Evolutionary conservation across 2,329 filamentous ascomycete genomes (phyloP), one percentile per base, ranked within the genome.

Genomic region (Ophiocordyceps camponoti-floridani): DNA sequence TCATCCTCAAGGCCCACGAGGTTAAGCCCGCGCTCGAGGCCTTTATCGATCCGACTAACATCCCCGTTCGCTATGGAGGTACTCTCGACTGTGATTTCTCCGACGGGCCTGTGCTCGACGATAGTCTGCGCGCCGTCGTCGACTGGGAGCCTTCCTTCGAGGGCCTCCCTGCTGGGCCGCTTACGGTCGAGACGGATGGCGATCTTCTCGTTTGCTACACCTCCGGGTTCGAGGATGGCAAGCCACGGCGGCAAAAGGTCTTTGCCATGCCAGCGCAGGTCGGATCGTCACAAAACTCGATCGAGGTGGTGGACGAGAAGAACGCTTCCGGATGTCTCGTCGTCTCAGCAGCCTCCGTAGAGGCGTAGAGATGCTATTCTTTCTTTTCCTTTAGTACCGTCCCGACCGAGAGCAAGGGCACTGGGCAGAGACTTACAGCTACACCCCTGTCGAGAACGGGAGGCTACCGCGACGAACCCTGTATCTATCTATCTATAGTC

Each of bases 21-120:
- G 81, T 93, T 44, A 74, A 79, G 52, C 67, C 80, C 14, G 89
- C 85, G 2, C 75, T 96, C 26, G 74, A 79, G 50, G 69, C 76
- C 45, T 95, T 89, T 63, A 86, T 96, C 58, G 82, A 94, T 44
- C 70, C 75, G 0, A 70, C 75, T 44, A 84, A 89, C 61, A 88
- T 96, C 49, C 89, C 89, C 16, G 87, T 84, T 60, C 77, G 82
- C 59, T 96, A 94, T 58, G 89, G 89, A 48, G 89, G 89, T 41
- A 73, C 85, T 50, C 73, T 95, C 9, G 82, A 94, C 23, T 95
- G 83, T 65, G 64, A 73, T 43, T 95, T 83, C 65, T 86, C 85
- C 45, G 75, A 84, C 48, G 67, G 80, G 61, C 80, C 83, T 7
- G 72, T 76, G 44, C 63, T 88, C n/a, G 88, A 94, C 52, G 73